Evolutionary conservation across 2,329 filamentous ascomycete genomes (phyloP), one percentile per base, ranked within the genome.

Genomic region (Epichloe gansuensis): DNA sequence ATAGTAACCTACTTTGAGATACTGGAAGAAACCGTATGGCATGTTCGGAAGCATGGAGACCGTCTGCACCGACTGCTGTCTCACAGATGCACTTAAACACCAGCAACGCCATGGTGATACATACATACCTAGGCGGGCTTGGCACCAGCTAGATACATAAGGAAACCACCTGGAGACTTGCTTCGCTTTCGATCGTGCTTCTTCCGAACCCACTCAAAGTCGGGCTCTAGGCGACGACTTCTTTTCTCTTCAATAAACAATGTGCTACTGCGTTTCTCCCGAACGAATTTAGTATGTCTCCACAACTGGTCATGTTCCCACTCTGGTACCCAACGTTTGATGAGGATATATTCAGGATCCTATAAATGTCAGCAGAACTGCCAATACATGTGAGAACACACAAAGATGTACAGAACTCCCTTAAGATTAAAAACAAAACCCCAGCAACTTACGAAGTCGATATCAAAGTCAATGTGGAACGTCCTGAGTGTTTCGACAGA

Each of bases 301-400:
- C 86, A 91, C 48, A 89, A 76, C 53, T 81, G 72, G 54, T 88
- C 78, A 61, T 88, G 86, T 63, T 88, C 79, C 56, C 79, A 77
- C 59, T 88, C 82, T 4, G 80, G 78, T 50, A 90, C 81, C 80
- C 81, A 87, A 52, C 81, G 75, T 67, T 85, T 86, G 69, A 90
- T 85, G 54, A 91, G 67, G 52, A 90, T 72, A 59, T 81, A 90
- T 46, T 85, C 81, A 17, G 80, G 76, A 61, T 90, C 83, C 74
- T 82, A 58, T 43, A 52, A 7, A 9, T 31, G 42, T 44, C n/a
- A 6, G 21, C 1, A 42, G 17, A 7, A 31, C 11, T 31, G 28
- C 28, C 28, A 31, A 31, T 31, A 31, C 28, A 31, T 31, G 28
- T 9, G 28, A 31, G 28, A 9, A 31, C 28, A 31, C 28, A 31